phyloP scores from a whole-genome alignment of 139 green algal species.

The Zygnema cylindricum region DNA sequence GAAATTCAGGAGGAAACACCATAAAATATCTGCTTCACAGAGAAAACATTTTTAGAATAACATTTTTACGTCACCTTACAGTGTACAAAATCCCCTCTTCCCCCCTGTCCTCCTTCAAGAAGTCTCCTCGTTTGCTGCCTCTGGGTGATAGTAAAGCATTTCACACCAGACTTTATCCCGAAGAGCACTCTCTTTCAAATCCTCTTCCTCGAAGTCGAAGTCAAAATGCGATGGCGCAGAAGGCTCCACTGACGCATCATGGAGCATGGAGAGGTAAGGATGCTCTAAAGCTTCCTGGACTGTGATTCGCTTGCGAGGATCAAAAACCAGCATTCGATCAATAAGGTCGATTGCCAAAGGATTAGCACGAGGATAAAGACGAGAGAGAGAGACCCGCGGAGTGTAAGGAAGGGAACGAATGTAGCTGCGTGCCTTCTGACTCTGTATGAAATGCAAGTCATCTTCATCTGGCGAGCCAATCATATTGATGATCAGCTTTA shows the following conservation, averaged over 20 bases:
- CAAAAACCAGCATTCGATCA: constrained; percentile 72
- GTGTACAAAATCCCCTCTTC: neutral
- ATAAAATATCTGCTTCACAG: no score
- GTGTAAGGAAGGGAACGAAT: constrained; percentile 64
- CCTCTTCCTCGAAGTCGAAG: constrained; percentile 69
- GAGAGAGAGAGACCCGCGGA: constrained; percentile 50
- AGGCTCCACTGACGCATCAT: constrained; percentile 70
- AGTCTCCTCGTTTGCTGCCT: constrained; percentile 32
- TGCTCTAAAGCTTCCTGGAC: constrained; percentile 71
- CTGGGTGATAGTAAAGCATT: constrained; percentile 64
- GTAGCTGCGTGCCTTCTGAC: constrained; percentile 69
- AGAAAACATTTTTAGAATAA: no score
- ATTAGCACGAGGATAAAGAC: constrained; percentile 66
- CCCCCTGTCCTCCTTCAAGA: neutral
- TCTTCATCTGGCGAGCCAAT: constrained; percentile 66
- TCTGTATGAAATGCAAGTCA: constrained; percentile 65
- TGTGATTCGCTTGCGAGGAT: constrained; percentile 69
- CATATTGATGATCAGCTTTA: constrained; percentile 74
- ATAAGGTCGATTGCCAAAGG: constrained; percentile 67
- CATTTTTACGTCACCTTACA: no score
- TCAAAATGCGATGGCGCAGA: constrained; percentile 57
- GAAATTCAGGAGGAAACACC: no score
- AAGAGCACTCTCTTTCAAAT: constrained; percentile 62
- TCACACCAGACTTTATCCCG: constrained; percentile 61
- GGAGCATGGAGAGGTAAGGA: constrained; percentile 70